phyloP scores from a whole-genome alignment of 345 rosid genomes.

The Salix arbutifolia region DNA sequence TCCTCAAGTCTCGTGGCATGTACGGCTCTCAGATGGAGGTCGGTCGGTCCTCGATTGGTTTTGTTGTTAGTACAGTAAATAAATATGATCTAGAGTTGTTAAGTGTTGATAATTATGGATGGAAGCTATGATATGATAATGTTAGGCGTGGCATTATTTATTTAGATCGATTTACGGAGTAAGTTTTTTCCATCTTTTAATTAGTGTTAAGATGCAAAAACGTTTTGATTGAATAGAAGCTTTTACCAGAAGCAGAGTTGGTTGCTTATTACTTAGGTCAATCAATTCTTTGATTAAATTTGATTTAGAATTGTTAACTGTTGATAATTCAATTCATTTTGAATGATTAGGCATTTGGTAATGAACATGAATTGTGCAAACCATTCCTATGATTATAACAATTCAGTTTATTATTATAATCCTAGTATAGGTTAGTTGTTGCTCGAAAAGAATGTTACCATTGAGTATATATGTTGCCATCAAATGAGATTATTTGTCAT shows the following conservation, averaged over 20 bases:
- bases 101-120: background rate
- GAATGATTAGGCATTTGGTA: too few species aligned
- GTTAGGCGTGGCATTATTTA: background rate
- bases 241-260: background rate
- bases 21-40: constrained; percentile 90
- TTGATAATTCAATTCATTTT: too few species aligned
- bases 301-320: too few species aligned
- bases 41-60: background rate
- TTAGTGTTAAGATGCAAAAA: background rate
- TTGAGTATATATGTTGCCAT: background rate
- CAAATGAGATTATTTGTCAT: background rate
- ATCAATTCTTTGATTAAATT: too few species aligned
- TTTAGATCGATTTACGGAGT: background rate
- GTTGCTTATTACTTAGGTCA: background rate
- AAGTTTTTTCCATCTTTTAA: background rate
- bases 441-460: background rate
- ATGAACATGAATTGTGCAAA: too few species aligned
- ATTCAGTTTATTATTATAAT: too few species aligned
- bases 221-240: background rate
- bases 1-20: constrained; percentile 66
- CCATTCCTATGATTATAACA: too few species aligned
- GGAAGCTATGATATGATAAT: background rate
- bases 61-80: background rate
- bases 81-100: background rate
- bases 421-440: background rate